phyloP scores from a whole-genome alignment of 257 asterid species.

The Craterostigma plantagineum region DNA sequence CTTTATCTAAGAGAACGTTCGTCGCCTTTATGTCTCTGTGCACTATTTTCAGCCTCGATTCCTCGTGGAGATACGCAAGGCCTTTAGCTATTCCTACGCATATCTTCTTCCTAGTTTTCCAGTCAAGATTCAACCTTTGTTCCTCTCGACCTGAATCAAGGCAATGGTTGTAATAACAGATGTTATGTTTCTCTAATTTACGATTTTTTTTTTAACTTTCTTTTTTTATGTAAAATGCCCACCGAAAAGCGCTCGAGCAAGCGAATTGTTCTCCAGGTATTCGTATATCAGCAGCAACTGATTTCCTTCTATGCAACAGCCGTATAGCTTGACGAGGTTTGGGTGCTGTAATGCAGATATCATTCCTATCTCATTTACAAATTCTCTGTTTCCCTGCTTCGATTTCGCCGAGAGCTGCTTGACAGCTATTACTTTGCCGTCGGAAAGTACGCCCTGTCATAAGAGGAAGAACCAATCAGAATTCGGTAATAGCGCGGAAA shows the following conservation, averaged over 20 bases:
- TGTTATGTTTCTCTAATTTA: too few relatives aligned
- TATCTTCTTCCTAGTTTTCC: conserved; percentile 45
- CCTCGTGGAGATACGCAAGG: conserved; percentile 73
- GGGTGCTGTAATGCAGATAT: conserved; percentile 67
- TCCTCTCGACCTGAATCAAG: conserved; percentile 28
- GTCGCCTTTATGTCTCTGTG: conserved; percentile 77
- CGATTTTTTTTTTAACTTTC: too few relatives aligned
- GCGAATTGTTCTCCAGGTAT: conserved; percentile 60
- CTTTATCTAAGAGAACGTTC: conserved; percentile 60
- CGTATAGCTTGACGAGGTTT: conserved; percentile 53
- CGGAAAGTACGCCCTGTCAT: conserved; percentile 33
- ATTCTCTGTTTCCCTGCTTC: conserved; percentile 71
- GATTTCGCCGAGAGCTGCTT: conserved; percentile 75
- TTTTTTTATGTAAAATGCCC: conserved; percentile 4
- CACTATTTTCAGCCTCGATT: conserved; percentile 66
- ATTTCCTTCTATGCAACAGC: conserved; percentile 68
- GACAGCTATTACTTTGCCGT: conserved; percentile 54
- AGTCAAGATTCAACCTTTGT: conserved; percentile 34
- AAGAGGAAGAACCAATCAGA: not conserved
- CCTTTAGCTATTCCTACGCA: conserved; percentile 61
- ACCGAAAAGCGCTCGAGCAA: conserved; percentile 81
- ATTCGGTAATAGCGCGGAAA: too few relatives aligned
- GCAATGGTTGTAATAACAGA: conserved; percentile 2
- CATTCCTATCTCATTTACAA: conserved; percentile 68
- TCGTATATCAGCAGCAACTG: conserved; percentile 57